Base-by-base conservation (phyloP, 2,329 filamentous ascomycete genomes). In the Cryphonectria japonica region DNA sequence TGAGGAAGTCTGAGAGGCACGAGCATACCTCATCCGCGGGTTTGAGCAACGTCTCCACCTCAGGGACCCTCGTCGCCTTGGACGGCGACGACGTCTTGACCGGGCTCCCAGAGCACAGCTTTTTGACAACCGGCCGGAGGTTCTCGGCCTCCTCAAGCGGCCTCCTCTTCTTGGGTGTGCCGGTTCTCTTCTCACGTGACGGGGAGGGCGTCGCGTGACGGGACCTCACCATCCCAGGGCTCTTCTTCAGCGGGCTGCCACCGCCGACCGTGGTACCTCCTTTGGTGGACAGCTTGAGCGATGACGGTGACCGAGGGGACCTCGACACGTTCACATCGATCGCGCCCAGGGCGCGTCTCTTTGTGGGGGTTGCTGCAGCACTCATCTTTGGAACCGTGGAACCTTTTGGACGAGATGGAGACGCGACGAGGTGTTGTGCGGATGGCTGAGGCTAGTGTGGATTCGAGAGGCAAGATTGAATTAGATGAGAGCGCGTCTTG, bases 271-370 rank as follows among this genome's bases (percentile, higher is more conserved):
- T 22, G 19, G n/a, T 19, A 50, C 46, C 46, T 26, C 39, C 46
- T 34, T 62, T 68, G 50, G 41, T 60, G 37, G 29, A 64, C 13
- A 69, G 71, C 72, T 26, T 74, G 52, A 67, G 60, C 46, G 75
- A 78, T 71, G 81, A 62, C 8, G 71, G 66, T 5, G 67, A 69
- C 57, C 63, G 69, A 46, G 70, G 67, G 54, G 71, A 69, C 50
- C 67, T 69, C 66, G 70, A 64, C 52, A 71, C 81, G 80, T 86
- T 86, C 69, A 82, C 81, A 78, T 86, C 80, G 66, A 85, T 79
- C 32, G 82, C 77, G 67, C 81, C 84, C 57, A 86, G 83, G 73
- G 82, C 84, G 83, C 85, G 85, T 83, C 83, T 80, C 77, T 85
- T 86, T 52, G 77, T 73, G 14, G 84, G 84, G 62, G 82, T 82